A percentile compares a stretch with the other conserved stretches of the same genome.
Evolutionary conservation across 345 rosid species (phyloP).

Genomic region (Linum trigynum): DNA sequence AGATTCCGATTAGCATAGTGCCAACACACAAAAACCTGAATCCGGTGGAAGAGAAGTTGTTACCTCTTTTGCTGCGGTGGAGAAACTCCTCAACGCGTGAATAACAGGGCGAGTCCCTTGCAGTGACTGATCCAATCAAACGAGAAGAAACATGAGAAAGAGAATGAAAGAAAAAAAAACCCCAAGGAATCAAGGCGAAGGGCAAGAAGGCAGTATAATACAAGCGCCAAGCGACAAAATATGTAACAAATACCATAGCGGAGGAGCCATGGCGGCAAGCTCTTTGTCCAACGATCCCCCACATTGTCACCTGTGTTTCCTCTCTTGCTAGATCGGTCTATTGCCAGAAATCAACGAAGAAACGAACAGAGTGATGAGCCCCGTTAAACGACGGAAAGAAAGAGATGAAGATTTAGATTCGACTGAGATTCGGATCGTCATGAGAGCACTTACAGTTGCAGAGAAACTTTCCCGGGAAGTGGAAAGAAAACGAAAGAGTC

Average conservation of each 20-base stretch:
- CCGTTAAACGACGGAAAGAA: too few relatives aligned
- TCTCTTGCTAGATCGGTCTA: neutral
- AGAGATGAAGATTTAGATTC: too few relatives aligned
- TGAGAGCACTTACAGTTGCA: too few relatives aligned
- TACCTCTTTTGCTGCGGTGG: conserved; percentile 70
- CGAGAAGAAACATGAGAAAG: neutral
- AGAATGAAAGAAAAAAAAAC: neutral
- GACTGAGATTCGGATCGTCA: too few relatives aligned
- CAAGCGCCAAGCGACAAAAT: neutral
- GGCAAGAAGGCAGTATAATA: neutral
- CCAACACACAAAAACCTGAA: conserved; percentile 1
- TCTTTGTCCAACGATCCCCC: neutral
- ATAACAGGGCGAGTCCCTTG: conserved; percentile 43
- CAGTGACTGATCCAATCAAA: conserved; percentile 29
- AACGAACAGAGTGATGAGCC: too few relatives aligned
- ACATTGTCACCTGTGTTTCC: neutral
- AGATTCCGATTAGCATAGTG: too few relatives aligned
- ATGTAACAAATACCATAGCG: neutral
- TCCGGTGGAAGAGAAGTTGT: neutral
- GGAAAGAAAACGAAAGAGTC: too few relatives aligned
- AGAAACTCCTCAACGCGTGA: conserved; percentile 42
- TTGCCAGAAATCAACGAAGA: too few relatives aligned
- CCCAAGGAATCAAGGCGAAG: neutral
- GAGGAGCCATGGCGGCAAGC: neutral
- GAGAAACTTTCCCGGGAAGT: too few relatives aligned